A percentile compares a stretch with the other conserved stretches of the same genome.
These are phyloP conservation scores for Gypsophila paniculata DNA, from an alignment of 179 eudicot species.

Conservation along the genomic window DNA sequence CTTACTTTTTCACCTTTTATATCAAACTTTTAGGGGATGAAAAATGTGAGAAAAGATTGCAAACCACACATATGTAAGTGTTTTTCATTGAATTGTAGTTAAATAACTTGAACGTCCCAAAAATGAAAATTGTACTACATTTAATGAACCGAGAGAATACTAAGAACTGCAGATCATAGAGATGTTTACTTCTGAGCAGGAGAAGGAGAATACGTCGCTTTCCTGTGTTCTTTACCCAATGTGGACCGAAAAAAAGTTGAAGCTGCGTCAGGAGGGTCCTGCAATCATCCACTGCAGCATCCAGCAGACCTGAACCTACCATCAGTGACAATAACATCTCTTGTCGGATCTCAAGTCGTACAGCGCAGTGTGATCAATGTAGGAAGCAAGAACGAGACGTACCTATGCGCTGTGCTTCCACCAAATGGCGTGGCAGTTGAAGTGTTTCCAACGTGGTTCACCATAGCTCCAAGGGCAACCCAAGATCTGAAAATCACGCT, in stretches of 20 bases:
- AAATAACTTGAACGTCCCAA: no score
- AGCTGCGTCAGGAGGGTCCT: conserved; percentile 69
- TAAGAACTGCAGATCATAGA: no score
- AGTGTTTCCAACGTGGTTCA: conserved; percentile 63
- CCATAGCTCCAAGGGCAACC: conserved; percentile 40
- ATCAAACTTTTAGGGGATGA: no score
- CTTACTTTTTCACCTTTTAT: no score
- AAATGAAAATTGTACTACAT: background rate
- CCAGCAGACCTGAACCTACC: conserved; percentile 88
- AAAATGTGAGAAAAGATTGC: no score
- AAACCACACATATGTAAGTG: no score
- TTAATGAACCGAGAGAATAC: no score
- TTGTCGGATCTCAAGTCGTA: conserved; percentile 36
- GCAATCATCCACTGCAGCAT: conserved; percentile 43
- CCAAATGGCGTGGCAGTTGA: conserved; percentile 58
- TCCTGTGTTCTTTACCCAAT: conserved; percentile 77
- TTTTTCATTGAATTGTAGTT: no score
- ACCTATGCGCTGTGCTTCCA: conserved; percentile 49
- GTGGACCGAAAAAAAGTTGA: conserved; percentile 42
- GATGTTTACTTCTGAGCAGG: conserved; percentile 35
- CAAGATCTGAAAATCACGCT: conserved; percentile 57
- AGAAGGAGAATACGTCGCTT: conserved; percentile 67
- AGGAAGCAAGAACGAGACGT: conserved; percentile 58
- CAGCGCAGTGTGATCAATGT: conserved; percentile 53
- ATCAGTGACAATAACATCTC: conserved; percentile 62